Percentiles rank a stretch among this genome's conserved stretches.
Evolutionary conservation across 73 alveolate species (phyloP).

Genomic region (Stentor coeruleus): DNA sequence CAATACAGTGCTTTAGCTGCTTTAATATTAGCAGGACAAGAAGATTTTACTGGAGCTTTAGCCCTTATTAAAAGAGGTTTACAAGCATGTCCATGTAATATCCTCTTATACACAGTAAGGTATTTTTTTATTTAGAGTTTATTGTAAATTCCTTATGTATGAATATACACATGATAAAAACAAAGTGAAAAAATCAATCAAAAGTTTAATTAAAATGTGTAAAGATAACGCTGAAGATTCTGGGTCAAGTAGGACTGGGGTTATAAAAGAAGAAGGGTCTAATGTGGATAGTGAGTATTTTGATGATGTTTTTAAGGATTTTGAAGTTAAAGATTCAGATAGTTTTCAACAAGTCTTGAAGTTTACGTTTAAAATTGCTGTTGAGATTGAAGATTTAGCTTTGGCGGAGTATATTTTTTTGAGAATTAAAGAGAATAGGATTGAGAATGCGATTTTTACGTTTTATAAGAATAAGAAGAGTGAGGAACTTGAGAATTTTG

Average conservation of each 20-base stretch:
- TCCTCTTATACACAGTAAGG: background rate
- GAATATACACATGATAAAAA: background rate
- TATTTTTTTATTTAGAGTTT: background rate
- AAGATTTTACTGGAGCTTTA: constrained; percentile 14
- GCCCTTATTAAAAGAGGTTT: constrained; percentile 11
- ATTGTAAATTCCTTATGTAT: background rate
- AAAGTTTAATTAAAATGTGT: background rate
- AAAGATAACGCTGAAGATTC: background rate
- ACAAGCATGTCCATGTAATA: background rate
- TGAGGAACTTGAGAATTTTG: background rate
- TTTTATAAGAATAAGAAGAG: background rate
- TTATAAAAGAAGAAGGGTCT: constrained; percentile 11
- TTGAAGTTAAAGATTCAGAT: background rate
- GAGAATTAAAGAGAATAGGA: background rate
- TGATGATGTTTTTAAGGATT: background rate
- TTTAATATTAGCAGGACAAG: background rate
- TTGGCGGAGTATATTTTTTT: background rate
- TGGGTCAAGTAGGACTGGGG: too few species aligned
- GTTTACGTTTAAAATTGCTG: constrained; percentile 7
- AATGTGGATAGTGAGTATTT: background rate
- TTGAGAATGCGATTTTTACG: background rate
- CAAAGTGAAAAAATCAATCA: background rate
- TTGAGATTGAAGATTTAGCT: constrained; percentile 14
- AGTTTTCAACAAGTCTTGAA: constrained; percentile 14
- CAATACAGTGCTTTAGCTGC: background rate